Evolutionary conservation across 129 eudicot genomes (phyloP), one percentile per base, ranked within the genome.

Genomic region (Lactuca saligna): DNA sequence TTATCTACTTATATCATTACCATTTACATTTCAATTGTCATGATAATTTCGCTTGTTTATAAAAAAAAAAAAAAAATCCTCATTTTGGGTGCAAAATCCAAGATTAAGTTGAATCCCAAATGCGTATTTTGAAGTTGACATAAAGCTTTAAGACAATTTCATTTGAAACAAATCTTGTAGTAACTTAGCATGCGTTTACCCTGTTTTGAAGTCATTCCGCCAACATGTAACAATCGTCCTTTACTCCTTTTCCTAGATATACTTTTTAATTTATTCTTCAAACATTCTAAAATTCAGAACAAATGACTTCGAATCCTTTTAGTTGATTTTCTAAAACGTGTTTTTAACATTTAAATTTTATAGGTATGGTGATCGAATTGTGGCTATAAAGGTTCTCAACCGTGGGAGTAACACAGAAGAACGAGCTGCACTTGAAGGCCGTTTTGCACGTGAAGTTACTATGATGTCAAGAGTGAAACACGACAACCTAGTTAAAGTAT

Each of bases 401-500:
- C 78, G 79, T 65, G 99, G 99, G 33, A 86, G 80, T 49, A 90
- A 78, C 63, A 33, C 81, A 3, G 97, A 89, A 63, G 99, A 93
- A 82, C 83, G 81, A 78, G 68, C 82, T 42, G 84, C 80, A 25
- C 88, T 87, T 46, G 97, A 93, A 83, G 76, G 85, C 68, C 95
- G 99, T 54, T 93, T 93, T 82, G 84, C 85, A 42, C 86, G 99
- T 65, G 99, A 93, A 79, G 99, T 93, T 66, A 74, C 78, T 29
- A 93, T 93, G 99, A 89, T 93, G 99, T 87, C 90, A 59, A 83
- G 86, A 80, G 99, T 93, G 42, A 87, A 87, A 78, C 97, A 89
- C 66, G 92, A 85, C 20, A 93, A 93, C 77, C 85, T 93, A 64
- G 99, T 93, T 55, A 93, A 87, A 88, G 99, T 87, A 29, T n/a